Evolutionary conservation across 2,329 filamentous ascomycete genomes (phyloP).

Genomic region (Paraphaeosphaeria sporulosa): DNA sequence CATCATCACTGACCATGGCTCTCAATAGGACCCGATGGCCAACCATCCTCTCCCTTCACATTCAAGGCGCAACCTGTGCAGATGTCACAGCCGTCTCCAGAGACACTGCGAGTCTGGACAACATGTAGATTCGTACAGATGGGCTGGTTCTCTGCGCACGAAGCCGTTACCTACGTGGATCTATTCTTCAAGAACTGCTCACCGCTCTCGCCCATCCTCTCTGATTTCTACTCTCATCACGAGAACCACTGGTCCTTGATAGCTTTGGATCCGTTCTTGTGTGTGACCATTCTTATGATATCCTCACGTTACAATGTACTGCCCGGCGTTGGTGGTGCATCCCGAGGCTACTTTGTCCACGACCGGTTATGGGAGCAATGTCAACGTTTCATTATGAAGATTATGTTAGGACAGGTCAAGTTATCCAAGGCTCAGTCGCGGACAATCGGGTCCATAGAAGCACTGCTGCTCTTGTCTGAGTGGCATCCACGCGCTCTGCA

Average conservation of each 20-base stretch:
- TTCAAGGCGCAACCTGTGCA: slow-evolving; percentile 47
- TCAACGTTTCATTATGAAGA: slow-evolving; percentile 60
- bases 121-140: slow-evolving; percentile 62
- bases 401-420: slow-evolving; percentile 64
- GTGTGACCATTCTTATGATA: slow-evolving; percentile 62
- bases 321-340: slow-evolving; percentile 50
- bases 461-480: slow-evolving; percentile 62
- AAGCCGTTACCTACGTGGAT: slow-evolving; percentile 62
- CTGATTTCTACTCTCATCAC: slow-evolving; percentile 59
- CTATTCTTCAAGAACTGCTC: slow-evolving; percentile 62
- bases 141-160: slow-evolving; percentile 64
- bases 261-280: slow-evolving; percentile 61
- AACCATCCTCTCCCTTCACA: slow-evolving; percentile 40
- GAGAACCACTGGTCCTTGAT: slow-evolving; percentile 58
- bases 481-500: slow-evolving; percentile 65
- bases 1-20: background rate
- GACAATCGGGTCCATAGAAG: slow-evolving; percentile 62
- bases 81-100: slow-evolving; percentile 48
- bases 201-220: slow-evolving; percentile 59
- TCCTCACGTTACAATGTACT: slow-evolving; percentile 60
- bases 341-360: slow-evolving; percentile 62
- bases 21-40: slow-evolving; percentile 21
- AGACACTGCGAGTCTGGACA: slow-evolving; percentile 57
- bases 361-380: slow-evolving; percentile 63
- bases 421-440: slow-evolving; percentile 58